Percentiles rank a stretch among this genome's conserved stretches.
Conservation (phyloP, 2,329 filamentous ascomycete genomes). For the Nemania diffusa region DNA sequence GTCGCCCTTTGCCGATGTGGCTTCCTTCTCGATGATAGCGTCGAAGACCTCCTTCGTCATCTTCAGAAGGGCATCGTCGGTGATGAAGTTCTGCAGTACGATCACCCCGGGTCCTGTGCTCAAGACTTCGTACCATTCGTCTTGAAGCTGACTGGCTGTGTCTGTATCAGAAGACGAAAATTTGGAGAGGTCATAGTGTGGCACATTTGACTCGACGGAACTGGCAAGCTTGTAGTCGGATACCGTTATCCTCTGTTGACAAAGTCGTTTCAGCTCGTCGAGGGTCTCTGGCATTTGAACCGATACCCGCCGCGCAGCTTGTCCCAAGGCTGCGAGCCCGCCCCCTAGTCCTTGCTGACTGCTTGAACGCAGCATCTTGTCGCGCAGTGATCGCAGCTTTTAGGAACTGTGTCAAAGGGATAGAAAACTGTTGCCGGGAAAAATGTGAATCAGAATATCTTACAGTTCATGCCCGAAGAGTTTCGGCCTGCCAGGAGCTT, state of each 20-base stretch:
- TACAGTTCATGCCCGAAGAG: no score
- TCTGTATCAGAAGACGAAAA: constrained; percentile 39
- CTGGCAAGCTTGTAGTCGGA: constrained; percentile 30
- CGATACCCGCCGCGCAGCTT: constrained; percentile 17
- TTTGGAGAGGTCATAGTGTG: constrained; percentile 43
- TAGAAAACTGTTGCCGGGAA: no score
- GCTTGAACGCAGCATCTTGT: neutral
- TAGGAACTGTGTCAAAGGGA: no score
- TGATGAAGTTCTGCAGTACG: constrained; percentile 65
- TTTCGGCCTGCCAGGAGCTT: no score
- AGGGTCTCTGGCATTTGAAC: constrained; percentile 31
- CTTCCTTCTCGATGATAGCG: constrained; percentile 57
- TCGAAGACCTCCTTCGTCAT: constrained; percentile 60
- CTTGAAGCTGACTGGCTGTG: constrained; percentile 56
- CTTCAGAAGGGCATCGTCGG: constrained; percentile 54
- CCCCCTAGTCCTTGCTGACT: neutral
- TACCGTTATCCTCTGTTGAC: constrained; percentile 7
- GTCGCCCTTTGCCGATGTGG: constrained; percentile 59
- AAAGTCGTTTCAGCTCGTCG: constrained; percentile 29
- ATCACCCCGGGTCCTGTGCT: constrained; percentile 68
- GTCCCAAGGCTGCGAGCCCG: neutral
- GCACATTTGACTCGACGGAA: constrained; percentile 32
- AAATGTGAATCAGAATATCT: no score
- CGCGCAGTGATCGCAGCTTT: neutral
- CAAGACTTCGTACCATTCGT: constrained; percentile 70